These are phyloP conservation scores for Phylloporus sp. DNA, from an alignment of 768 basidiomycete species.

Conservation along the genomic window DNA sequence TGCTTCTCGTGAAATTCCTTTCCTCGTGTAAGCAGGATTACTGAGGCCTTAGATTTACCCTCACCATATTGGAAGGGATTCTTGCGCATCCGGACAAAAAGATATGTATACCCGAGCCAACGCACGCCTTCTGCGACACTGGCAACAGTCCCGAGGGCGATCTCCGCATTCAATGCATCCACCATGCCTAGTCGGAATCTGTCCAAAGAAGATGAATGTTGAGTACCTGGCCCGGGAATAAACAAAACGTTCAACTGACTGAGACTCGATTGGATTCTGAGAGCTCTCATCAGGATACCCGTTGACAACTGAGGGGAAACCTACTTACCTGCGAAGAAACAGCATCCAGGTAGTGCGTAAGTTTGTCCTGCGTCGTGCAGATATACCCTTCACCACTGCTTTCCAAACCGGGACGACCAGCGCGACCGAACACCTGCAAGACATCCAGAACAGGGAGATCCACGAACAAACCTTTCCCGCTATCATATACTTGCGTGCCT, in stretches of 20 bases:
- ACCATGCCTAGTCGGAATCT: slow-evolving; percentile 81
- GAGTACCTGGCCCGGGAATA: neutral
- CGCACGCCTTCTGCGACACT: slow-evolving; percentile 80
- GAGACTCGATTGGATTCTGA: slow-evolving; percentile 93
- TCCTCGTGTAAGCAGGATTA: slow-evolving; percentile 1
- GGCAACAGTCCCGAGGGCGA: slow-evolving; percentile 89
- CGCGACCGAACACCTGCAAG: slow-evolving; percentile 95
- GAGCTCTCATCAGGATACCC: neutral
- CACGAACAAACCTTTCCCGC: slow-evolving; percentile 80
- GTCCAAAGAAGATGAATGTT: no score
- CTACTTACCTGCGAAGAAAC: slow-evolving; percentile 74
- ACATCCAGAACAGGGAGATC: slow-evolving; percentile 95
- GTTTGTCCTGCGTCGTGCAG: slow-evolving; percentile 90
- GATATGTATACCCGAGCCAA: slow-evolving; percentile 97
- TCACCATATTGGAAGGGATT: slow-evolving; percentile 84
- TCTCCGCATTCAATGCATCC: slow-evolving; percentile 92
- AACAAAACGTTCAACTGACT: slow-evolving; percentile 44
- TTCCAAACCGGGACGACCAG: slow-evolving; percentile 84
- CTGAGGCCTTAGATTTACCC: slow-evolving; percentile 1
- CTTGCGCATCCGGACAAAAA: slow-evolving; percentile 90
- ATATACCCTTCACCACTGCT: slow-evolving; percentile 95
- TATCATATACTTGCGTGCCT: slow-evolving; percentile 95
- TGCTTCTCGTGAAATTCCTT: slow-evolving; percentile 72
- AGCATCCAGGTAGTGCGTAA: slow-evolving; percentile 83
- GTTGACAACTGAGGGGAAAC: neutral